These are phyloP conservation scores for Aspergillus sp. DNA, from an alignment of 2,329 filamentous ascomycete genomes.

Conservation along the genomic window DNA sequence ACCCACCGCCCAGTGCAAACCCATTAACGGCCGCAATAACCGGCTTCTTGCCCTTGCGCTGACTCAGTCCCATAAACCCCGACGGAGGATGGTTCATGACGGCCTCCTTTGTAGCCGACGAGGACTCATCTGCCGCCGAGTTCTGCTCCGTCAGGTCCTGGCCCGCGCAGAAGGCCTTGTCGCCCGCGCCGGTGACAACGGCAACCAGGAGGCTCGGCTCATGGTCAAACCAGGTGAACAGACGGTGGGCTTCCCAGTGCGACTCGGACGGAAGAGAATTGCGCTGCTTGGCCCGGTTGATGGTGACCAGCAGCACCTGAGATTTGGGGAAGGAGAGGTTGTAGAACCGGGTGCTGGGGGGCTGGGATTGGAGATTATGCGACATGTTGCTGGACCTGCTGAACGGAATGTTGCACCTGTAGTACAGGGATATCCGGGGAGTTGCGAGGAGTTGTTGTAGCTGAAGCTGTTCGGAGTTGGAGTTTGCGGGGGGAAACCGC, in stretches of 20 bases:
- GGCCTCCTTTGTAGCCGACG: constrained; percentile 10
- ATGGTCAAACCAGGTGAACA: constrained; percentile 35
- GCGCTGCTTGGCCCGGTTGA: constrained; percentile 30
- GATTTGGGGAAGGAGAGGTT: constrained; percentile 28
- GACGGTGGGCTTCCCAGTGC: constrained; percentile 30
- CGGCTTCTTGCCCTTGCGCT: constrained; percentile 57
- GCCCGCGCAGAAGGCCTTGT: constrained; percentile 37
- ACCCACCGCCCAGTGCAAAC: constrained; percentile 63
- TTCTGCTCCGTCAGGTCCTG: constrained; percentile 38
- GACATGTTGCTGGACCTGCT: not conserved
- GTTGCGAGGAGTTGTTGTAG: no score
- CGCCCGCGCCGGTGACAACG: constrained; percentile 35
- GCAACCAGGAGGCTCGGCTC: constrained; percentile 33
- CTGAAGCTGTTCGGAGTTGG: not conserved
- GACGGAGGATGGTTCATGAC: constrained; percentile 32
- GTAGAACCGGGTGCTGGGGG: not conserved
- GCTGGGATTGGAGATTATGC: not conserved
- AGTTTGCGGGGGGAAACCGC: no score
- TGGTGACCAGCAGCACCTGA: constrained; percentile 36
- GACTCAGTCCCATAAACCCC: constrained; percentile 49
- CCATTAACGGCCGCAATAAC: constrained; percentile 73
- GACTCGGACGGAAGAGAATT: constrained; percentile 33
- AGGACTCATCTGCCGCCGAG: constrained; percentile 2
- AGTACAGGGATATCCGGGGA: not conserved
- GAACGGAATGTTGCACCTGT: no score